Percentiles rank a stretch among this genome's conserved stretches.
Conservation (phyloP, 208 protist species). For the Angomonas deanei region DNA sequence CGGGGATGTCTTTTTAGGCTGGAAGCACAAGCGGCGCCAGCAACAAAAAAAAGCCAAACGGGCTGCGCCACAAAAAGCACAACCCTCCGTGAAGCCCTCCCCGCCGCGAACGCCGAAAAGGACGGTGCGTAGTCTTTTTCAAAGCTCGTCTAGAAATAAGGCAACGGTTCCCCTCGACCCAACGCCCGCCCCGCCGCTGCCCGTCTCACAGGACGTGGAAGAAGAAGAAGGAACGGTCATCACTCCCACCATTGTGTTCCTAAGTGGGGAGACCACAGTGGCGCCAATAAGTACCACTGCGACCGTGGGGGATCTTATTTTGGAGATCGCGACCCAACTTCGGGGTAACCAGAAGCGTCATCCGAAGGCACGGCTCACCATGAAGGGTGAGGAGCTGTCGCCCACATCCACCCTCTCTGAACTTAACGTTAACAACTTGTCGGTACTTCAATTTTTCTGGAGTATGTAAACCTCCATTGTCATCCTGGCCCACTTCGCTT, state of each 20-base stretch:
- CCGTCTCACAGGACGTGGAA: neutral
- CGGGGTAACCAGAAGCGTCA: no score
- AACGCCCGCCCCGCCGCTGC: neutral
- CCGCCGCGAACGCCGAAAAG: neutral
- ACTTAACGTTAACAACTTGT: no score
- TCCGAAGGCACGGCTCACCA: no score
- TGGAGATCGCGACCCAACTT: neutral
- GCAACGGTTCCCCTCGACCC: neutral
- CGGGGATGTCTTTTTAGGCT: constrained; percentile 27
- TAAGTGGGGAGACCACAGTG: neutral
- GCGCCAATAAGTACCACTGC: neutral
- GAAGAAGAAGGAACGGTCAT: neutral
- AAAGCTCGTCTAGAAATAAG: neutral
- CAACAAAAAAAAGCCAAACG: neutral
- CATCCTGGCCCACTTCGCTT: no score
- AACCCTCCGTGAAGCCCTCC: neutral
- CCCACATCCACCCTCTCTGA: no score
- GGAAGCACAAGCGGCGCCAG: constrained; percentile 2
- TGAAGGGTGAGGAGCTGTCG: no score
- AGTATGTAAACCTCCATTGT: no score
- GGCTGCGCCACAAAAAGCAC: neutral
- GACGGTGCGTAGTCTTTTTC: neutral
- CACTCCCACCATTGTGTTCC: neutral
- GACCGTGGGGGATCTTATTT: neutral
- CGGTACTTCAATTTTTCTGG: no score